A percentile compares a stretch with the other conserved stretches of the same genome.
phyloP scores from a whole-genome alignment of 768 basidiomycete species.

The Termitomyces sp. region DNA sequence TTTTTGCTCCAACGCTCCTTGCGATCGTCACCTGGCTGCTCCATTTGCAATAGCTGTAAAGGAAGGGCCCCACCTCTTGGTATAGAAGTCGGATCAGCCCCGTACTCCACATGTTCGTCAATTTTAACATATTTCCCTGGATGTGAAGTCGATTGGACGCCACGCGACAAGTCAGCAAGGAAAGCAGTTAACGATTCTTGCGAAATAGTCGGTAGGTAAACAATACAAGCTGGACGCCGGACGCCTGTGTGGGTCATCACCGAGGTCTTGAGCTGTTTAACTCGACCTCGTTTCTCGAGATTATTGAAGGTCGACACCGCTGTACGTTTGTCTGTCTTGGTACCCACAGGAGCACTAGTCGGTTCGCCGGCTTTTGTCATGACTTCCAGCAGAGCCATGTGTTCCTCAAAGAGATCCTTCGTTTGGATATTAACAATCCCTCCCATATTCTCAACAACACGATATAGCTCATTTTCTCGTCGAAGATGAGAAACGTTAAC shows the following conservation, averaged over 20 bases:
- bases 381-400: slow-evolving; percentile 55
- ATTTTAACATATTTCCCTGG: slow-evolving; percentile 41
- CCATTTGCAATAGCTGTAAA: slow-evolving; percentile 42
- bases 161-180: slow-evolving; percentile 48
- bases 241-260: slow-evolving; percentile 55
- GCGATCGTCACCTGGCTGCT: slow-evolving; percentile 34
- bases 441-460: slow-evolving; percentile 57
- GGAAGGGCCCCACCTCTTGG: slow-evolving; percentile 32
- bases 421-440: slow-evolving; percentile 64
- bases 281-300: slow-evolving; percentile 59
- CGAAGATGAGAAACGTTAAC: slow-evolving; percentile 75
- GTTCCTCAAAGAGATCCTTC: slow-evolving; percentile 67
- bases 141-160: slow-evolving; percentile 27
- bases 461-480: slow-evolving; percentile 75
- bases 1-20: slow-evolving; percentile 44
- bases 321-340: slow-evolving; percentile 72
- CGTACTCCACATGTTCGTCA: slow-evolving; percentile 52
- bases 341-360: slow-evolving; percentile 64
- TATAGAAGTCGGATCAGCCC: slow-evolving; percentile 30
- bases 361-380: slow-evolving; percentile 58
- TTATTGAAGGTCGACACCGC: slow-evolving; percentile 52
- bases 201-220: slow-evolving; percentile 57
- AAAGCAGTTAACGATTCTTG: slow-evolving; percentile 53
- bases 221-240: slow-evolving; percentile 52
- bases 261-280: slow-evolving; percentile 68